These are phyloP conservation scores for Xylariaceae sp. DNA, from an alignment of 2,329 filamentous ascomycete species.

Conservation along the genomic window DNA sequence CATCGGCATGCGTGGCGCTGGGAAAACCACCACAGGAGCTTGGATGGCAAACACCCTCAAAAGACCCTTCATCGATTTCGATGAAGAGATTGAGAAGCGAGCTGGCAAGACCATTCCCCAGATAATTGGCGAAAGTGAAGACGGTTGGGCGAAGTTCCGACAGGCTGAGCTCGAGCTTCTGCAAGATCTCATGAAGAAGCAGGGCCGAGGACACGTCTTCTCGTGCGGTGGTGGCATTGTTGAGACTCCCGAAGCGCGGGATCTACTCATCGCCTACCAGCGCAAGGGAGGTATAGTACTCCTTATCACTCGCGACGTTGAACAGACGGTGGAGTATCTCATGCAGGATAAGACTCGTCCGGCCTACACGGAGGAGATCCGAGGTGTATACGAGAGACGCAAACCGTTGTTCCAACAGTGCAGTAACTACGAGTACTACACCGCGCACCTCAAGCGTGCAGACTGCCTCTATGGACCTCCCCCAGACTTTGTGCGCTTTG, in stretches of 20 bases:
- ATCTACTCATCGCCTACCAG: constrained; percentile 68
- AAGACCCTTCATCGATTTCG: constrained; percentile 78
- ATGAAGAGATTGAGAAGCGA: constrained; percentile 74
- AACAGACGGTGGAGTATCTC: constrained; percentile 82
- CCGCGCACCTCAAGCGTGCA: constrained; percentile 54
- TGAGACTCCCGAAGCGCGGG: constrained; percentile 73
- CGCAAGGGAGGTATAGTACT: constrained; percentile 77
- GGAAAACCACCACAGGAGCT: constrained; percentile 87
- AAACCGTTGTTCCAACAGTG: constrained; percentile 88
- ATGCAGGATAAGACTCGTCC: constrained; percentile 84
- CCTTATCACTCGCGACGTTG: constrained; percentile 80
- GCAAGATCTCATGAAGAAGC: constrained; percentile 66
- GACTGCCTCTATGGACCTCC: constrained; percentile 42
- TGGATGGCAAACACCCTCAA: constrained; percentile 76
- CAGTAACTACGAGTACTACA: constrained; percentile 92
- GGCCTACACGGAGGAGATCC: constrained; percentile 88
- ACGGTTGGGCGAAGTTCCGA: constrained; percentile 86
- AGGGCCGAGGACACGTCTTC: constrained; percentile 72
- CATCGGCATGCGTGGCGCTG: constrained; percentile 94
- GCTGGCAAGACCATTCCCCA: constrained; percentile 76
- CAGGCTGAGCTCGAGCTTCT: constrained; percentile 71
- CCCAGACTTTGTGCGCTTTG: constrained; percentile 68
- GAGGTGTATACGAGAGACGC: constrained; percentile 80
- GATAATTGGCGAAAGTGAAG: constrained; percentile 61
- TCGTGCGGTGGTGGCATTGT: constrained; percentile 93